Evolutionary conservation across 2,329 filamentous ascomycete species (phyloP).

Genomic region (Phoma herbarum): DNA sequence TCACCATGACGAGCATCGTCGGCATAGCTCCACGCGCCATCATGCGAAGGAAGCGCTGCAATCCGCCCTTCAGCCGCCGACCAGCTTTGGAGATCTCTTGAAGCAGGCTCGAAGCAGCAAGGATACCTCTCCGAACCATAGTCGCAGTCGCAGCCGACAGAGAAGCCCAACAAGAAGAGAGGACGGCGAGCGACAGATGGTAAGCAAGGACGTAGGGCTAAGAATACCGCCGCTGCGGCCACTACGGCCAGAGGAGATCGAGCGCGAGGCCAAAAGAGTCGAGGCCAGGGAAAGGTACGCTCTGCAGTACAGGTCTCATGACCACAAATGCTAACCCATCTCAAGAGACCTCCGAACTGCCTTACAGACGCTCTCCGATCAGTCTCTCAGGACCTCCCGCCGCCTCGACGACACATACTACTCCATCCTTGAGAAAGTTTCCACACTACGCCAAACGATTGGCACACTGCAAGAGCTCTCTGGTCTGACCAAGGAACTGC

Average conservation of each 20-base stretch:
- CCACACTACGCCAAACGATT: conserved; percentile 70
- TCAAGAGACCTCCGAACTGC: conserved; percentile 52
- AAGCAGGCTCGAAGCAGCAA: conserved; percentile 48
- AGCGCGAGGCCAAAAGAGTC: conserved; percentile 46
- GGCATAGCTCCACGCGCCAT: conserved; percentile 40
- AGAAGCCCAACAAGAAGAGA: conserved; percentile 6
- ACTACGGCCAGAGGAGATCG: conserved; percentile 52
- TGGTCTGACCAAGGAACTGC: conserved; percentile 65
- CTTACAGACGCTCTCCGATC: conserved; percentile 61
- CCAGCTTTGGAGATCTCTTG: conserved; percentile 56
- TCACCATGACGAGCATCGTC: conserved; percentile 37
- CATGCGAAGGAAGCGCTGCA: conserved; percentile 56
- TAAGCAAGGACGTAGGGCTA: conserved; percentile 18
- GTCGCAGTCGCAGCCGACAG: conserved; percentile 39
- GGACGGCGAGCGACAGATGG: conserved; percentile 7
- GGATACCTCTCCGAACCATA: conserved; percentile 41
- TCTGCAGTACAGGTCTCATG: not conserved
- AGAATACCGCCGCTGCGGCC: conserved; percentile 34
- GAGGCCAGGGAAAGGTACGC: conserved; percentile 51
- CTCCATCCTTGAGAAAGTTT: conserved; percentile 73
- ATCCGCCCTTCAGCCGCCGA: conserved; percentile 55
- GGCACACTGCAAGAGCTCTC: conserved; percentile 73
- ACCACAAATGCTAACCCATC: conserved; percentile 27
- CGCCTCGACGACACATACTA: conserved; percentile 79
- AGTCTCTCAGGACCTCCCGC: conserved; percentile 69